phyloP scores from a whole-genome alignment of 129 eudicot species.

The Glebionis coronaria region DNA sequence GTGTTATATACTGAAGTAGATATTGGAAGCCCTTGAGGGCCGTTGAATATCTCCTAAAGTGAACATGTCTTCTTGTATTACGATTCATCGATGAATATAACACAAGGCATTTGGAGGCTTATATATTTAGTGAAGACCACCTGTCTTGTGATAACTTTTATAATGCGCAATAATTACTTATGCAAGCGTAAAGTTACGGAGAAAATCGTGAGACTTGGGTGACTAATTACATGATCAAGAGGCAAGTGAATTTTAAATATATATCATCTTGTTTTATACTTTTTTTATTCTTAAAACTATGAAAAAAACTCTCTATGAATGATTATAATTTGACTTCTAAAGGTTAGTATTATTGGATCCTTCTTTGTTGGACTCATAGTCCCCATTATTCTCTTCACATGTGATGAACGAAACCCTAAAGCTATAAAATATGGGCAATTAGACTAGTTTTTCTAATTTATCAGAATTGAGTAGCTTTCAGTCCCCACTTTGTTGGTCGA shows the following conservation, averaged over 20 bases:
- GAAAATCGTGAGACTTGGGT: slow-evolving; percentile 3
- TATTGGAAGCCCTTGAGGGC: slow-evolving; percentile 20
- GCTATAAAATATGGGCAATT: too few relatives aligned
- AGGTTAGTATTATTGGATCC: too few relatives aligned
- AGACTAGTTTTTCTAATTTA: too few relatives aligned
- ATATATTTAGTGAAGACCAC: slow-evolving; percentile 4
- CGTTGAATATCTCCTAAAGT: background rate
- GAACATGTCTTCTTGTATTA: background rate
- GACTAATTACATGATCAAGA: background rate
- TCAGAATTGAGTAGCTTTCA: too few relatives aligned
- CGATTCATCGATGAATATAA: background rate
- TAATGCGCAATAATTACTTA: slow-evolving; percentile 5
- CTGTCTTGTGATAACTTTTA: background rate
- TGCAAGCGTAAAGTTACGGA: background rate
- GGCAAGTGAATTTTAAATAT: slow-evolving; percentile 11
- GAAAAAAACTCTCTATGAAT: too few relatives aligned
- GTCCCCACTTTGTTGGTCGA: too few relatives aligned
- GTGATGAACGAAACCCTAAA: too few relatives aligned
- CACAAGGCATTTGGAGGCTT: background rate
- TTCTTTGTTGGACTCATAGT: too few relatives aligned
- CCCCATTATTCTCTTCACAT: too few relatives aligned
- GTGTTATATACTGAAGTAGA: background rate
- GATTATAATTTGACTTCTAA: too few relatives aligned
- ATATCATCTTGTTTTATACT: too few relatives aligned
- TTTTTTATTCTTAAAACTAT: too few relatives aligned